phyloP scores from a whole-genome alignment of 345 rosid genomes.

The Eutrema japonicum region DNA sequence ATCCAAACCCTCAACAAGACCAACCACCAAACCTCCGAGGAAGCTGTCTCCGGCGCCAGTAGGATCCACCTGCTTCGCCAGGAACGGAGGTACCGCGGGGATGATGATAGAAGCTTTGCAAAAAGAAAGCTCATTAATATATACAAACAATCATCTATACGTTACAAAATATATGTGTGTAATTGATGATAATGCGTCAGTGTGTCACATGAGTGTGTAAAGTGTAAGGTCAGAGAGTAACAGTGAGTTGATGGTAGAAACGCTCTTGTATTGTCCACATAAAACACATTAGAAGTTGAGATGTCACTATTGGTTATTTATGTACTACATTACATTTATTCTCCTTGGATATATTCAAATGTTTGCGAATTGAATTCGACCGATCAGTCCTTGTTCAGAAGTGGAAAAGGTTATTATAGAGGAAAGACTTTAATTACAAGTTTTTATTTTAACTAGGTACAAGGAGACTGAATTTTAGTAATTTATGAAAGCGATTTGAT shows the following conservation, averaged over 20 bases:
- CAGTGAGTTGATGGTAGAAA: constrained; percentile 39
- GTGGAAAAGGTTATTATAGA: neutral
- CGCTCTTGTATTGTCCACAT: constrained; percentile 40
- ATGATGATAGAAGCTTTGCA: constrained; percentile 15
- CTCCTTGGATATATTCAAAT: constrained; percentile 41
- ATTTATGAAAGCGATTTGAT: constrained; percentile 11
- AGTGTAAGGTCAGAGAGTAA: no score
- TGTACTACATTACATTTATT: constrained; percentile 39
- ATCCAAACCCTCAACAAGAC: constrained; percentile 75
- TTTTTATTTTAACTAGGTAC: constrained; percentile 17
- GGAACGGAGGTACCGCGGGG: constrained; percentile 63
- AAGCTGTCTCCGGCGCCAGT: constrained; percentile 98
- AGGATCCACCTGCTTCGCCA: constrained; percentile 82
- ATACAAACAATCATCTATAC: constrained; percentile 10
- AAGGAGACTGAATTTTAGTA: constrained; percentile 1
- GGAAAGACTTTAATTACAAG: constrained; percentile 33
- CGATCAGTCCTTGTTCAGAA: constrained; percentile 34
- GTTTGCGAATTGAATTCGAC: constrained; percentile 32
- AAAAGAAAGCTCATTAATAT: constrained; percentile 25
- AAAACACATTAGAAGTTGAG: constrained; percentile 34
- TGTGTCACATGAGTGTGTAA: constrained; percentile 48
- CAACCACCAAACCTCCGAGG: constrained; percentile 79
- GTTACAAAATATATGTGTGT: neutral
- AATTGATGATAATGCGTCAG: constrained; percentile 40
- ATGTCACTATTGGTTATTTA: constrained; percentile 45